These are phyloP conservation scores for Fusarium hainanense DNA, from an alignment of 2,329 filamentous ascomycete genomes.

Conservation along the genomic window DNA sequence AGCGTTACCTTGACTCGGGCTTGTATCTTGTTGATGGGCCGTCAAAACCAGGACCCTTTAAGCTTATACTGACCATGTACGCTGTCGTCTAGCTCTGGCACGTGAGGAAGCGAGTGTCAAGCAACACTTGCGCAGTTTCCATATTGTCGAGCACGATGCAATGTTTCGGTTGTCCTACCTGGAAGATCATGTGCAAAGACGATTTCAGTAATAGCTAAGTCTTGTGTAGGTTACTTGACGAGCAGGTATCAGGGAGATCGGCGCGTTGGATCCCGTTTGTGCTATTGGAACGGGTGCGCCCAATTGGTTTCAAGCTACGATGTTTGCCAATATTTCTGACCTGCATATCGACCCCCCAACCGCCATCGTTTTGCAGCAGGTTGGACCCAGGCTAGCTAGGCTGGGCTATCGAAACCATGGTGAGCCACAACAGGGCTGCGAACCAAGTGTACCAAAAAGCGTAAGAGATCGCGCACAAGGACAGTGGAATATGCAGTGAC, in stretches of 20 bases:
- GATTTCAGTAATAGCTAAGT: conserved; percentile 14
- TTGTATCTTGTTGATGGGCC: conserved; percentile 22
- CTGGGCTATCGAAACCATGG: conserved; percentile 10
- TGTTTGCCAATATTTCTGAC: background rate
- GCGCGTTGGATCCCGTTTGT: conserved; percentile 12
- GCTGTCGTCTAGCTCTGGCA: conserved; percentile 10
- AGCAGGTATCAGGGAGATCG: background rate
- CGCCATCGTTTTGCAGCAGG: conserved; percentile 19
- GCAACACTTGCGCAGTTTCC: background rate
- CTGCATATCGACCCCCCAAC: conserved; percentile 2
- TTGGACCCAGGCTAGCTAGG: background rate
- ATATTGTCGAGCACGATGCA: background rate
- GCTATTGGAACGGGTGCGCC: background rate
- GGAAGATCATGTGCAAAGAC: conserved; percentile 6
- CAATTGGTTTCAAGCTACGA: conserved; percentile 1
- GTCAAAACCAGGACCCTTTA: conserved; percentile 34
- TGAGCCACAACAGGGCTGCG: conserved; percentile 21
- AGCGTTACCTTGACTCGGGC: conserved; percentile 19
- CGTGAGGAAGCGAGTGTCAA: conserved; percentile 19
- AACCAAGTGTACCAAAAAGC: conserved; percentile 12
- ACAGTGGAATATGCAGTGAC: conserved; percentile 25
- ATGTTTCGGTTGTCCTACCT: conserved; percentile 19
- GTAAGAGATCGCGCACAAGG: conserved; percentile 25
- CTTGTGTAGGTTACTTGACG: background rate
- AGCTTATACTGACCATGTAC: conserved; percentile 44